Percentiles rank a stretch among this genome's conserved stretches.
phyloP scores from a whole-genome alignment of 495 filamentous ascomycete genomes.

The Annulohypoxylon moriforme region DNA sequence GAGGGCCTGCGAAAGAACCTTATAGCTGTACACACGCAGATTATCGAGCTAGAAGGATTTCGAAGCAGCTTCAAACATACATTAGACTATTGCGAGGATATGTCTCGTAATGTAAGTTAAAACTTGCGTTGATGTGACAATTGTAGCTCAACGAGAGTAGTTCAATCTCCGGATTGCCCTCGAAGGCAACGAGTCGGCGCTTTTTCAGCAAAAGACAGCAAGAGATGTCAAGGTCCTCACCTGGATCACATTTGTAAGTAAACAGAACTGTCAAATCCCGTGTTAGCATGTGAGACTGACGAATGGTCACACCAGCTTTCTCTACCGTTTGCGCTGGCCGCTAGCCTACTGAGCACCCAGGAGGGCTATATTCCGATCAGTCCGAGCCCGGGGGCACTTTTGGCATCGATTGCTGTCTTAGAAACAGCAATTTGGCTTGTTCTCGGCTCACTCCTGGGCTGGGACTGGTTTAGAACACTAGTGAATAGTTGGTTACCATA shows the following conservation, averaged over 20 bases:
- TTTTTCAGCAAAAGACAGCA: conserved; percentile 17
- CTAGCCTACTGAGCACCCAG: conserved; percentile 8
- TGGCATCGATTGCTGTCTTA: background rate
- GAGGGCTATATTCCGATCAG: conserved; percentile 4
- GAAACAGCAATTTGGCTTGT: background rate
- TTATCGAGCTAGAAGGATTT: background rate
- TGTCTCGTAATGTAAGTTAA: background rate
- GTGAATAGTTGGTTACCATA: background rate
- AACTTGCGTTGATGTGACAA: background rate
- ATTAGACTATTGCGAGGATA: background rate
- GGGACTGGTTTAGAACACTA: background rate
- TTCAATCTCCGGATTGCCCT: conserved; percentile 3
- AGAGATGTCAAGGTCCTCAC: conserved; percentile 11
- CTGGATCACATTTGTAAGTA: conserved; percentile 27
- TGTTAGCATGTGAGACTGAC: background rate
- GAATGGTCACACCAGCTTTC: background rate
- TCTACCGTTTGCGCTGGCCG: background rate
- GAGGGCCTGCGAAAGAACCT: background rate
- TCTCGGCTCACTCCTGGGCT: background rate
- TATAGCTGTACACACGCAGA: background rate
- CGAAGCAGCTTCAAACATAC: background rate
- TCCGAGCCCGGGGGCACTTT: background rate
- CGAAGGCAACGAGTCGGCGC: conserved; percentile 17
- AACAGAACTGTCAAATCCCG: background rate
- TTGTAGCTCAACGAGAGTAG: background rate